phyloP scores from a whole-genome alignment of 495 filamentous ascomycete species.

The Chaetomium fimeti region DNA sequence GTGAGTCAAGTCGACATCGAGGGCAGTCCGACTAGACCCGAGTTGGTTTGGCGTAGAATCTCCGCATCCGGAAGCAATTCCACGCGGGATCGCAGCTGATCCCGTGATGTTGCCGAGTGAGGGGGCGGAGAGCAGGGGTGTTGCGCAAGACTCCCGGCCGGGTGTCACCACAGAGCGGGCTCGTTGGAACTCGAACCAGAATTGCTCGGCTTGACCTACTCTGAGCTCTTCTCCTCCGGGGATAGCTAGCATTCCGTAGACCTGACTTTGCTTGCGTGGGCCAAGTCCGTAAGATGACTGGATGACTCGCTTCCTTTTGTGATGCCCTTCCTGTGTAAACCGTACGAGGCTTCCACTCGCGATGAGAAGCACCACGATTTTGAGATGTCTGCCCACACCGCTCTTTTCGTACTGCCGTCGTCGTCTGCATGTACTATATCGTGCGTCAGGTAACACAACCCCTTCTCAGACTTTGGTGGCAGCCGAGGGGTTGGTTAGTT shows the following conservation, averaged over 20 bases:
- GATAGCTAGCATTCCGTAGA: not conserved
- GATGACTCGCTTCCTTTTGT: not conserved
- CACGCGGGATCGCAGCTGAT: conserved; percentile 22
- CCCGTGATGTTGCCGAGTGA: conserved; percentile 23
- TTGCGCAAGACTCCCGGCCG: not conserved
- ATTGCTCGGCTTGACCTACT: not conserved
- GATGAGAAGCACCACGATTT: not conserved
- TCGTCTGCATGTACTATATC: conserved; percentile 3
- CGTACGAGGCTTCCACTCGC: not conserved
- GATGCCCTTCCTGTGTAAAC: not conserved
- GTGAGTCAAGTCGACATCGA: conserved; percentile 22
- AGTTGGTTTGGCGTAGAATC: conserved; percentile 12
- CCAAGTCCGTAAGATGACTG: not conserved
- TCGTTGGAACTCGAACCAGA: not conserved
- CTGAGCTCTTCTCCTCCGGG: not conserved
- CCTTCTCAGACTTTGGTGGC: not conserved
- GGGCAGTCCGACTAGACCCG: conserved; percentile 3
- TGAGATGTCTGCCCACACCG: not conserved
- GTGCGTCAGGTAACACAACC: conserved; percentile 4
- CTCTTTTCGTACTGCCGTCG: not conserved
- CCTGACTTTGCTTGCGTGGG: not conserved
- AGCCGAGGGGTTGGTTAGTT: not conserved
- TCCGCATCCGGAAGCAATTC: conserved; percentile 34
- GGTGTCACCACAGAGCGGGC: conserved; percentile 3
- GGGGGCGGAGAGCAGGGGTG: conserved; percentile 1